Evolutionary conservation across 352 stramenopile genomes (phyloP).

Genomic region (Phytophthora hybrid): DNA sequence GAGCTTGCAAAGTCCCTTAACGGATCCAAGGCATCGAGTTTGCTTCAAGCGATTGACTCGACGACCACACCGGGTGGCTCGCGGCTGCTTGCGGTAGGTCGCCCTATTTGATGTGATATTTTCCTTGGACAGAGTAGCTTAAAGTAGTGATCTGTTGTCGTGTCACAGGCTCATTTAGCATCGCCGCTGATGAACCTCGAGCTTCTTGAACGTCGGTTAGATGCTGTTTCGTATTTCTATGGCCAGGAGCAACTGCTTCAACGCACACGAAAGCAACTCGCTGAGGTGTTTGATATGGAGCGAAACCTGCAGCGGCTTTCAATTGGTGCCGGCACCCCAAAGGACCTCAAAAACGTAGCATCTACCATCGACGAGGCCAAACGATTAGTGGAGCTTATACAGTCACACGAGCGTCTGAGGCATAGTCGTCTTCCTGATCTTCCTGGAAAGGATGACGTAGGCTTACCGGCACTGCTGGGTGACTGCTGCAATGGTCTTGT

Average conservation of each 20-base stretch:
- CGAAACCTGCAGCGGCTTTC: constrained; percentile 75
- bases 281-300: constrained; percentile 76
- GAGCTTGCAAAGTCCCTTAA: constrained; percentile 71
- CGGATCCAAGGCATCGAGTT: constrained; percentile 66
- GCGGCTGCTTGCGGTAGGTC: constrained; percentile 65
- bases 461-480: constrained; percentile 42
- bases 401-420: constrained; percentile 34
- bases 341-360: constrained; percentile 76
- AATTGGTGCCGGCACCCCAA: constrained; percentile 64
- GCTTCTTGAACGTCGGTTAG: constrained; percentile 53
- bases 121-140: not conserved
- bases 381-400: constrained; percentile 43
- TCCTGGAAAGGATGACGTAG: constrained; percentile 28
- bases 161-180: constrained; percentile 73
- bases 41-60: constrained; percentile 73
- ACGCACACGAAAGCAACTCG: constrained; percentile 58
- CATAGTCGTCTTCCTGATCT: constrained; percentile 36
- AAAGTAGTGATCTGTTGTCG: constrained; percentile 23
- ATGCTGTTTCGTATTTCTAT: constrained; percentile 66
- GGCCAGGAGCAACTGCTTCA: constrained; percentile 58
- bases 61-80: constrained; percentile 73
- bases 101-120: not conserved
- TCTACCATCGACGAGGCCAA: constrained; percentile 62
- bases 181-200: constrained; percentile 71
- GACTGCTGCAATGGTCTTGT: constrained; percentile 35